These are phyloP conservation scores for Oemleria cerasiformis DNA, from an alignment of 306 rosid genomes.

Conservation along the genomic window DNA sequence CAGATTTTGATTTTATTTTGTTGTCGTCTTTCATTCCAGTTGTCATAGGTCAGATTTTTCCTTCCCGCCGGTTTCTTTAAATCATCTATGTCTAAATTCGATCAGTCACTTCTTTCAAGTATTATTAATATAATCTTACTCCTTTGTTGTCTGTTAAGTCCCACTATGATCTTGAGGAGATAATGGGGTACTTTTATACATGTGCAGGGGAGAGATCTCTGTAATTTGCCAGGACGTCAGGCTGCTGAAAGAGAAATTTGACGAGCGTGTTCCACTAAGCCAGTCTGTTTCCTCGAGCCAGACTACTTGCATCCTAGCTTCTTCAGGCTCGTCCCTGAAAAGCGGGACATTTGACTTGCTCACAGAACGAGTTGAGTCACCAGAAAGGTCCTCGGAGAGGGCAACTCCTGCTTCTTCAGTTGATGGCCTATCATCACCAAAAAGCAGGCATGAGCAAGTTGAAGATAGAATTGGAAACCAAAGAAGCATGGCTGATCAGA, in stretches of 20 bases:
- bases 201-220: conserved; percentile 81
- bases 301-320: conserved; percentile 74
- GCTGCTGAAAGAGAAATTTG: conserved; percentile 80
- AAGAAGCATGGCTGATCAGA: conserved; percentile 26
- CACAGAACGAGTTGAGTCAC: conserved; percentile 36
- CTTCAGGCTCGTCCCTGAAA: conserved; percentile 46
- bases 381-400: conserved; percentile 20
- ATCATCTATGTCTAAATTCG: background rate
- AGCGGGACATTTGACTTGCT: conserved; percentile 18
- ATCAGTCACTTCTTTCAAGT: background rate
- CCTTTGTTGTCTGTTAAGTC: background rate
- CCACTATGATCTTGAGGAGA: background rate
- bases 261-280: conserved; percentile 76
- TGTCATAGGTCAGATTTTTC: background rate
- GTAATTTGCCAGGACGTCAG: conserved; percentile 74
- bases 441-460: background rate
- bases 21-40: background rate
- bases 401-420: conserved; percentile 29
- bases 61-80: background rate
- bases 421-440: conserved; percentile 11
- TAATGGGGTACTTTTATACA: background rate
- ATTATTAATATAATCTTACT: background rate
- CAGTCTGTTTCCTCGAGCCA: conserved; percentile 78
- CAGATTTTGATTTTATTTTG: background rate
- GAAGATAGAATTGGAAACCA: conserved; percentile 23